phyloP scores from a whole-genome alignment of 2,329 filamentous ascomycete species.

The Phyllosticta capitalensis region DNA sequence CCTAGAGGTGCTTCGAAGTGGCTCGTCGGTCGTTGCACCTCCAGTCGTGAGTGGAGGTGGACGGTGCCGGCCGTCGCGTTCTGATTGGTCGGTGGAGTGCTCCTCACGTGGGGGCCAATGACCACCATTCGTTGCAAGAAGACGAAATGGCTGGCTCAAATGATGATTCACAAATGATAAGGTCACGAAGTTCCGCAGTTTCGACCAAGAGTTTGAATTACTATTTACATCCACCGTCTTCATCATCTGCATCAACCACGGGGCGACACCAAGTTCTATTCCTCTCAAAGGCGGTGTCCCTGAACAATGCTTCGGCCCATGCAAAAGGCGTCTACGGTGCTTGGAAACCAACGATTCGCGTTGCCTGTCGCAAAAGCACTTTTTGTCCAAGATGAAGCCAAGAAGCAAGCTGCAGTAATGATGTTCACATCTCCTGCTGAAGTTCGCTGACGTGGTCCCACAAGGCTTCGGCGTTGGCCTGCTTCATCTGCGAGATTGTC shows the following conservation, averaged over 20 bases:
- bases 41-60: background rate
- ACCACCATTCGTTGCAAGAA: background rate
- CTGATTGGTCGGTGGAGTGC: background rate
- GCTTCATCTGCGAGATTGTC: constrained; percentile 29
- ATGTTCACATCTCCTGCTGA: constrained; percentile 27
- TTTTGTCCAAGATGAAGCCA: background rate
- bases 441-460: constrained; percentile 35
- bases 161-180: too few species aligned
- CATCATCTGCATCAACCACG: background rate
- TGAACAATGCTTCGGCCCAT: background rate
- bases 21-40: background rate
- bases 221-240: background rate
- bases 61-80: background rate
- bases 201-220: background rate
- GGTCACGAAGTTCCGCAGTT: too few species aligned
- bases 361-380: background rate
- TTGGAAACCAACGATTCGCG: background rate
- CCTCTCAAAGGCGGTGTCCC: background rate
- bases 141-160: too few species aligned
- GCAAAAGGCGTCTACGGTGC: background rate
- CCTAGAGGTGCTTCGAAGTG: background rate
- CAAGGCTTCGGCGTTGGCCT: constrained; percentile 36
- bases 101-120: background rate
- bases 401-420: background rate
- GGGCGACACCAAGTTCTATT: background rate